phyloP scores from a whole-genome alignment of 108 stramenopile genomes.

The Bacterosira constricta region DNA sequence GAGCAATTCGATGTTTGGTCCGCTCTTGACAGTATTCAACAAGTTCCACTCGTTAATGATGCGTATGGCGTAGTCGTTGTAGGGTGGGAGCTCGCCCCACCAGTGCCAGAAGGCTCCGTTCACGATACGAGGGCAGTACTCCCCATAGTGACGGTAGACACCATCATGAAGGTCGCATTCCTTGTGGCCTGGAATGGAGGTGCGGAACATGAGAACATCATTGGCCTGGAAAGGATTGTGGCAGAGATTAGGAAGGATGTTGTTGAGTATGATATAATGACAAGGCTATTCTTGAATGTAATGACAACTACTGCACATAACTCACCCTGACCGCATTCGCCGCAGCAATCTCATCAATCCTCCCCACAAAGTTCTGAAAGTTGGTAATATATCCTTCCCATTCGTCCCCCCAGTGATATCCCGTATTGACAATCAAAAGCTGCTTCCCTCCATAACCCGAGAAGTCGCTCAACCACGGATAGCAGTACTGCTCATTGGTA shows the following conservation, averaged over 20 bases:
- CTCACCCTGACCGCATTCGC: constrained; percentile 14
- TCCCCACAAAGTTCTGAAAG: constrained; percentile 29
- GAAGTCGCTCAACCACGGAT: constrained; percentile 36
- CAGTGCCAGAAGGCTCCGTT: constrained; percentile 40
- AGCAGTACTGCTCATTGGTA: constrained; percentile 32
- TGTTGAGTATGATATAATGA: neutral
- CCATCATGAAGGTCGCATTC: constrained; percentile 40
- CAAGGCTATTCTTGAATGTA: neutral
- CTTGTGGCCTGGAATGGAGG: constrained; percentile 49
- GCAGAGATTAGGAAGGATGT: neutral
- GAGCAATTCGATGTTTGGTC: constrained; percentile 44
- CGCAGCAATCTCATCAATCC: constrained; percentile 23
- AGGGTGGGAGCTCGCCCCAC: constrained; percentile 49
- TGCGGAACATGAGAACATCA: constrained; percentile 53
- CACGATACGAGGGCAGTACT: constrained; percentile 29
- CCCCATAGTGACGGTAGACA: constrained; percentile 10
- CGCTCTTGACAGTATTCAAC: constrained; percentile 35
- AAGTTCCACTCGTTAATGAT: constrained; percentile 34
- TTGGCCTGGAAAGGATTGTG: neutral
- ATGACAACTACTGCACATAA: neutral
- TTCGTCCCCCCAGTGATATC: constrained; percentile 42
- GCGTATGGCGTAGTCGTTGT: constrained; percentile 50
- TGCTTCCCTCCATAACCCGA: constrained; percentile 19
- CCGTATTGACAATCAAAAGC: constrained; percentile 32
- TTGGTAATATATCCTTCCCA: constrained; percentile 34